Evolutionary conservation across 2,329 filamentous ascomycete genomes (phyloP).

Genomic region (Trichoderma pleuroti): DNA sequence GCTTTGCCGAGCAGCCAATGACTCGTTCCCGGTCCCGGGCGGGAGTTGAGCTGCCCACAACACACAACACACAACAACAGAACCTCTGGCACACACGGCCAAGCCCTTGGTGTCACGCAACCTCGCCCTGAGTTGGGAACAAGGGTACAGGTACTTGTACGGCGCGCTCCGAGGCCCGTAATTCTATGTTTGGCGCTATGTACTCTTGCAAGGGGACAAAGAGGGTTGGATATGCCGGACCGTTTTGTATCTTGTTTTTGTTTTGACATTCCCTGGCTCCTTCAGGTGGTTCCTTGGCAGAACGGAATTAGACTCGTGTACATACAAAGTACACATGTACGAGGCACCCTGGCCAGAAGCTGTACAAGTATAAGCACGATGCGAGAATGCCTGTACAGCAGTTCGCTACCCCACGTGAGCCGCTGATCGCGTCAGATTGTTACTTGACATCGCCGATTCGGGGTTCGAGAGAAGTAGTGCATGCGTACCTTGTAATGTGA

Average conservation of each 20-base stretch:
- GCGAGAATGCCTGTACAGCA: neutral
- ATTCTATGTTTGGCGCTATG: neutral
- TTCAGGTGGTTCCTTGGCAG: neutral
- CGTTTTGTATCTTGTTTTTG: neutral
- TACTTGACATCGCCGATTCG: neutral
- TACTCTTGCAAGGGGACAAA: neutral
- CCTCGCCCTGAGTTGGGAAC: neutral
- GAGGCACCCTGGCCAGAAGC: neutral
- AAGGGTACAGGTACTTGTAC: no score
- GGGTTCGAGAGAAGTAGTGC: neutral
- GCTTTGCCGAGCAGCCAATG: neutral
- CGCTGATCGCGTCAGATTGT: conserved; percentile 6
- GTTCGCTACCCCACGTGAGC: conserved; percentile 1
- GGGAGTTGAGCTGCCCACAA: neutral
- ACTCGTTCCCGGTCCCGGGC: neutral
- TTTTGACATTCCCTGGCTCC: neutral
- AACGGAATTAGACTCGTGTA: neutral
- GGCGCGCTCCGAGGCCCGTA: conserved; percentile 3
- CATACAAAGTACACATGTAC: no score
- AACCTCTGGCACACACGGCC: neutral
- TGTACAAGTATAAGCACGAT: neutral
- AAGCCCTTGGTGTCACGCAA: neutral
- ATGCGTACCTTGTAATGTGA: neutral
- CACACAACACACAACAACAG: neutral
- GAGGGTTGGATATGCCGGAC: neutral